A percentile compares a stretch with the other conserved stretches of the same genome.
Evolutionary conservation across 345 rosid species (phyloP).

Genomic region (Citrus mangshanensis): DNA sequence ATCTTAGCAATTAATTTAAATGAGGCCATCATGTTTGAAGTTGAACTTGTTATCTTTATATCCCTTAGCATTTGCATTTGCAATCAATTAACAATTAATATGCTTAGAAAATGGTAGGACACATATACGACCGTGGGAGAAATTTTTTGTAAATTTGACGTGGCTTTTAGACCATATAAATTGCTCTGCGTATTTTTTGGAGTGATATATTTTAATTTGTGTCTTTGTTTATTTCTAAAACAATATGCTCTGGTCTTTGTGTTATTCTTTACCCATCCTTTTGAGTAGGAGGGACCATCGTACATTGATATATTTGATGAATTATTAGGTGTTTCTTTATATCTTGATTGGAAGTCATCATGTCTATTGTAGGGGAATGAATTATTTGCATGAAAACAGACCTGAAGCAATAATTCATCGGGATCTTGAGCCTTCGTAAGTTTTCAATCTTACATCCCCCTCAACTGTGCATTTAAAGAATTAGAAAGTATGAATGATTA

Average conservation of each 20-base stretch:
- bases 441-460: conserved; percentile 27
- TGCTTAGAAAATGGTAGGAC: neutral
- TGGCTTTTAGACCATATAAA: neutral
- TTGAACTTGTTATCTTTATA: neutral
- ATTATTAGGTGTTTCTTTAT: neutral
- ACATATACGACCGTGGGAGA: neutral
- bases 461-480: conserved; percentile 1
- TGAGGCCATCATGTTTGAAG: neutral
- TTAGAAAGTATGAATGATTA: conserved; percentile 1
- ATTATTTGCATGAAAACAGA: conserved; percentile 78
- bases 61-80: neutral
- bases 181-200: neutral
- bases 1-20: neutral
- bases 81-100: neutral
- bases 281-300: neutral
- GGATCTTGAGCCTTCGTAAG: conserved; percentile 84
- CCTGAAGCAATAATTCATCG: conserved; percentile 83
- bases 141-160: neutral
- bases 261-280: neutral
- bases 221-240: neutral
- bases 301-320: neutral
- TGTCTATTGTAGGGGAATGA: conserved; percentile 69
- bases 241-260: neutral
- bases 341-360: neutral
- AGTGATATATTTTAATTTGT: neutral